Evolutionary conservation across 2,329 filamentous ascomycete genomes (phyloP), one percentile per base, ranked within the genome.

Genomic region (Lachnellula cervina): DNA sequence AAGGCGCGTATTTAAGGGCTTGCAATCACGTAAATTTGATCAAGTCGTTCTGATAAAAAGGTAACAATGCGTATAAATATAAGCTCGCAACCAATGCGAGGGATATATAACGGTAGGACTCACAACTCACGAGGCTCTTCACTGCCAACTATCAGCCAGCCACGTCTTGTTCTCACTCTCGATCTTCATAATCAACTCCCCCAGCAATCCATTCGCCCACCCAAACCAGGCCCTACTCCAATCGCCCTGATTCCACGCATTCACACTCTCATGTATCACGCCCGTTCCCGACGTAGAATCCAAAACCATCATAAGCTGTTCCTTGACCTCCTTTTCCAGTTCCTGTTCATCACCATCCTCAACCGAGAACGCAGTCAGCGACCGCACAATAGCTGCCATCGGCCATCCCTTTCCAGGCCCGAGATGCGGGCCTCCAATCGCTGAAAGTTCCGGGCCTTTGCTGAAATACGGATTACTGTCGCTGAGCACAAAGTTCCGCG

Each of bases 121-220:
- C 28, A 32, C 28, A 9, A 32, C 28, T n/a, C 13, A n/a, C 37
- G n/a, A 17, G 7, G 6, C 37, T 40, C n/a, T 16, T 40, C 37
- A 40, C 37, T 64, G 62, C 61, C 61, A 64, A 44, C 61, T 61
- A 40, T 60, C 56, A 11, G 49, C 55, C 34, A 63, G 37, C 59
- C 58, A 62, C 8, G 35, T 55, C 37, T 52, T 49, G 28, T 61
- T 60, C 42, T 61, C 50, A 51, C 58, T 55, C 23, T 61, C 60
- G 23, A 65, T 54, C 50, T 60, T 65, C 32, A 65, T 50, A n/a
- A 65, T 54, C 49, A 65, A 88, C 73, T 92, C 87, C 14, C 88
- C 87, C 71, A 91, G 92, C 17, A 94, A 81, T 0, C 87, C 89
- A 68, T 93, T 93, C 9, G 89, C 88, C 89, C 89, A 93, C 0